Conservation (phyloP, 768 basidiomycete genomes). For the Daedaleopsis nitida region DNA sequence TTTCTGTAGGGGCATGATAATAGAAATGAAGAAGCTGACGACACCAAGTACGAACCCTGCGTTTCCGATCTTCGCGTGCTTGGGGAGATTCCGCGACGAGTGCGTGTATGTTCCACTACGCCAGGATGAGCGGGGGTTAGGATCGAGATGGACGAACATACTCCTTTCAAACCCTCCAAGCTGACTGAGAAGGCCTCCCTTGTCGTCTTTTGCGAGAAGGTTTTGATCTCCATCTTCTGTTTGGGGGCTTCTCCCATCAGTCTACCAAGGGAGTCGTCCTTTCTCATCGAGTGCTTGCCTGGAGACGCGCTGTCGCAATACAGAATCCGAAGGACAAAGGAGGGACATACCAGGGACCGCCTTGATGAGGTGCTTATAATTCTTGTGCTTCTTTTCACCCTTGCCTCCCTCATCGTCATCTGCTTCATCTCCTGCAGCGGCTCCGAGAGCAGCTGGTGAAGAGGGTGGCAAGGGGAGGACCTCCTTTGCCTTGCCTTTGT, state of each 20-base stretch:
- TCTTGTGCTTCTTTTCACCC: constrained; percentile 73
- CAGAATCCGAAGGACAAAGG: not conserved
- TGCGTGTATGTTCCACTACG: constrained; percentile 66
- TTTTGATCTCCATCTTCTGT: constrained; percentile 60
- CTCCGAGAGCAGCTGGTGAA: constrained; percentile 33
- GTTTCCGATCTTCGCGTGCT: constrained; percentile 76
- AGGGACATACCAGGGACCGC: constrained; percentile 63
- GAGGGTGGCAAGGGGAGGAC: constrained; percentile 18
- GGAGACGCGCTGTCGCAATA: constrained; percentile 7
- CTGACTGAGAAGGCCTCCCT: constrained; percentile 74
- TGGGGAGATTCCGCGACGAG: constrained; percentile 70
- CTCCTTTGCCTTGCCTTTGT: constrained; percentile 34
- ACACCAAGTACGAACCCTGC: constrained; percentile 53
- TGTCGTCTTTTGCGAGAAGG: constrained; percentile 68
- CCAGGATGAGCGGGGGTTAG: constrained; percentile 12
- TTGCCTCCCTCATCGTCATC: constrained; percentile 57
- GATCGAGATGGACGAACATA: constrained; percentile 40
- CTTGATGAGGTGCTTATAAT: constrained; percentile 79
- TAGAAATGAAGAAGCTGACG: too few relatives aligned
- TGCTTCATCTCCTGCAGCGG: constrained; percentile 46
- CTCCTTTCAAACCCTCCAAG: constrained; percentile 72
- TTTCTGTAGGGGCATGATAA: constrained; percentile 45
- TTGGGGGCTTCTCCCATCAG: constrained; percentile 73
- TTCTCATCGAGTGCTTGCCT: constrained; percentile 84
- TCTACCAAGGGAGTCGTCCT: constrained; percentile 68